phyloP scores from a whole-genome alignment of 2,329 filamentous ascomycete genomes.

The Periconia sp. region DNA sequence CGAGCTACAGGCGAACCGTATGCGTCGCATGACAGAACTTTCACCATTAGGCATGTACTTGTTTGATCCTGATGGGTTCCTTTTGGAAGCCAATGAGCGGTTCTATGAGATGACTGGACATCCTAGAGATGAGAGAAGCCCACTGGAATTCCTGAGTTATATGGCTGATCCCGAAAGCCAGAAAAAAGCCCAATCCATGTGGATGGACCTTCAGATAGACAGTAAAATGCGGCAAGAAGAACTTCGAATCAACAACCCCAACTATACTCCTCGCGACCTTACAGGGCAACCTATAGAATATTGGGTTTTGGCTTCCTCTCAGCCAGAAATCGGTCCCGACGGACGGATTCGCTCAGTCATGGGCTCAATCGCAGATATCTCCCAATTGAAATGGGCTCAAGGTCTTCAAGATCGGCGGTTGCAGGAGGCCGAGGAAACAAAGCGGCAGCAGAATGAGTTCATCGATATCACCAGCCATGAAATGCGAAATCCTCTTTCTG shows the following conservation, averaged over 20 bases:
- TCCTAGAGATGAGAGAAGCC: conserved; percentile 38
- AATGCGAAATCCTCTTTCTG: conserved; percentile 38
- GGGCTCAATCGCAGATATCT: conserved; percentile 36
- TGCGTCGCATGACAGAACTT: conserved; percentile 38
- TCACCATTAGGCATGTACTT: conserved; percentile 38
- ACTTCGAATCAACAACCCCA: conserved; percentile 45
- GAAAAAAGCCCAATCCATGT: conserved; percentile 39
- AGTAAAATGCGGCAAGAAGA: conserved; percentile 45
- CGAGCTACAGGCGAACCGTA: conserved; percentile 33
- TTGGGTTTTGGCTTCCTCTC: conserved; percentile 46
- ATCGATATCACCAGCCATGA: conserved; percentile 42
- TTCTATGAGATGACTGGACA: conserved; percentile 54
- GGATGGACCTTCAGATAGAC: conserved; percentile 41
- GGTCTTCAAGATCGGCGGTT: conserved; percentile 29
- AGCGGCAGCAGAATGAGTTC: conserved; percentile 39
- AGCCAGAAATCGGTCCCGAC: conserved; percentile 27
- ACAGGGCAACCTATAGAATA: conserved; percentile 46
- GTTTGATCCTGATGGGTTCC: conserved; percentile 43
- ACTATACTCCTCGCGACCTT: conserved; percentile 33
- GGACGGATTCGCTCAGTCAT: conserved; percentile 32
- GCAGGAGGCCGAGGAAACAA: conserved; percentile 34
- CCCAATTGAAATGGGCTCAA: conserved; percentile 40
- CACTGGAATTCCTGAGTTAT: conserved; percentile 48
- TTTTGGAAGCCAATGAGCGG: conserved; percentile 46
- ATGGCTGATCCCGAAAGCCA: conserved; percentile 40